These are phyloP conservation scores for Lippia alba DNA, from an alignment of 305 asterid genomes.

Conservation along the genomic window DNA sequence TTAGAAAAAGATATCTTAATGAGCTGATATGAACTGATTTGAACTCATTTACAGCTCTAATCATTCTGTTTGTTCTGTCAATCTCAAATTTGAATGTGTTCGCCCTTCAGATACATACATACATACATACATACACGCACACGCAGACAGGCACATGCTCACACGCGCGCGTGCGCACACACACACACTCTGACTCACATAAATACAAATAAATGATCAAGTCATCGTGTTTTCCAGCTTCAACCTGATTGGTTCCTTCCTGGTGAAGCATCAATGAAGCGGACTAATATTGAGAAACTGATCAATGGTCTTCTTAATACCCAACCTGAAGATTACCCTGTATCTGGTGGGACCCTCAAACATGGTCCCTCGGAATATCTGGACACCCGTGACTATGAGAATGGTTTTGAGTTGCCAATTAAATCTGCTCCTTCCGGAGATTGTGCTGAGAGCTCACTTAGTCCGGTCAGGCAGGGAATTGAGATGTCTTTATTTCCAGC, in stretches of 20 bases:
- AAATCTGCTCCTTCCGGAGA: constrained; percentile 44
- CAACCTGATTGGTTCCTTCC: constrained; percentile 84
- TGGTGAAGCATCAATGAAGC: constrained; percentile 78
- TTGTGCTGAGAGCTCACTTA: constrained; percentile 49
- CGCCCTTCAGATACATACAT: too few species aligned
- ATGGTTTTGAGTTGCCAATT: constrained; percentile 45
- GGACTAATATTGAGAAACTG: constrained; percentile 71
- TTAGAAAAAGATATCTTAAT: too few species aligned
- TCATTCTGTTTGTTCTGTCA: too few species aligned
- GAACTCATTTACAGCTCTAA: too few species aligned
- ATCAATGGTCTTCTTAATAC: constrained; percentile 63
- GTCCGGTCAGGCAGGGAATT: constrained; percentile 48
- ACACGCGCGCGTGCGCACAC: too few species aligned
- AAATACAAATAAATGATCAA: constrained; percentile 10
- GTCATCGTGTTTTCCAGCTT: constrained; percentile 63
- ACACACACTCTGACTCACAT: too few species aligned
- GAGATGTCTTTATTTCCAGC: constrained; percentile 68
- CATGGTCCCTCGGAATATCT: constrained; percentile 40
- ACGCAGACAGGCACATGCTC: too few species aligned
- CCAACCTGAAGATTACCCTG: constrained; percentile 52
- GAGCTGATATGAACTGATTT: too few species aligned
- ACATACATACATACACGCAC: too few species aligned
- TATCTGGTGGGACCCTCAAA: constrained; percentile 46
- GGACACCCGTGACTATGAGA: constrained; percentile 41
- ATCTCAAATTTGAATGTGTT: too few species aligned